Evolutionary conservation across 768 basidiomycete genomes (phyloP).

Genomic region (Cystofilobasidium capitatum): DNA sequence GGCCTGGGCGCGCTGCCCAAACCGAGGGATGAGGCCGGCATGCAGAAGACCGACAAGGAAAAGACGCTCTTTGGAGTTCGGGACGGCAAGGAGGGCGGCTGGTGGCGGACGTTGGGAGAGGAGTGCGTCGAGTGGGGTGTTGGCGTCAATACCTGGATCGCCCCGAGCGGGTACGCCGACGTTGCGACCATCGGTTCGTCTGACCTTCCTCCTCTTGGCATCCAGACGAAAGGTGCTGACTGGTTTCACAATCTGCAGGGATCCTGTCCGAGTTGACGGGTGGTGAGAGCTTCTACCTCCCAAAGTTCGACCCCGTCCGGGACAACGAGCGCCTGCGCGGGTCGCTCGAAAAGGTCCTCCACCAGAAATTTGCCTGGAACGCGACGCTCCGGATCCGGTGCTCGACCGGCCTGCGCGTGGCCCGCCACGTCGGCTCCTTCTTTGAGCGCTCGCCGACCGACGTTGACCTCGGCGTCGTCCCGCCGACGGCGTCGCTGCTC

Average conservation of each 20-base stretch:
- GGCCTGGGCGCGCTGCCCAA: slow-evolving; percentile 37
- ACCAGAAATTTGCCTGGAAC: slow-evolving; percentile 69
- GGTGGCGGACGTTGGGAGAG: slow-evolving; percentile 75
- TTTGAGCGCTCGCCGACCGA: slow-evolving; percentile 50
- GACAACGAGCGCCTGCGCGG: slow-evolving; percentile 59
- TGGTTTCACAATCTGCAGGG: slow-evolving; percentile 41
- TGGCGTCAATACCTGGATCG: slow-evolving; percentile 80
- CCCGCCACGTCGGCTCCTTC: slow-evolving; percentile 53
- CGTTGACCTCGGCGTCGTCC: slow-evolving; percentile 66
- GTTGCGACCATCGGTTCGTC: slow-evolving; percentile 68
- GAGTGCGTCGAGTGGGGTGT: slow-evolving; percentile 83
- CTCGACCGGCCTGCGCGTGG: slow-evolving; percentile 50
- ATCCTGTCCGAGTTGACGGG: slow-evolving; percentile 64
- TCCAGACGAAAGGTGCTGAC: slow-evolving; percentile 6
- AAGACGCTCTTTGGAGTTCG: slow-evolving; percentile 66
- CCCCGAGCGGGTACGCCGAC: slow-evolving; percentile 69
- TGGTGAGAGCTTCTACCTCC: slow-evolving; percentile 84
- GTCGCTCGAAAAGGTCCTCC: slow-evolving; percentile 57
- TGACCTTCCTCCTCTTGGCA: not conserved
- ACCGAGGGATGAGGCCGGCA: slow-evolving; percentile 51
- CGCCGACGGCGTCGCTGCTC: slow-evolving; percentile 65
- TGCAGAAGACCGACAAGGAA: slow-evolving; percentile 82
- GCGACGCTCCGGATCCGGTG: slow-evolving; percentile 71
- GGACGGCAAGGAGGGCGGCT: slow-evolving; percentile 42
- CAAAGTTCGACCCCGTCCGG: slow-evolving; percentile 64